These are phyloP conservation scores for Lipomyces sp. DNA, from an alignment of 805 yeast genomes.

Conservation along the genomic window DNA sequence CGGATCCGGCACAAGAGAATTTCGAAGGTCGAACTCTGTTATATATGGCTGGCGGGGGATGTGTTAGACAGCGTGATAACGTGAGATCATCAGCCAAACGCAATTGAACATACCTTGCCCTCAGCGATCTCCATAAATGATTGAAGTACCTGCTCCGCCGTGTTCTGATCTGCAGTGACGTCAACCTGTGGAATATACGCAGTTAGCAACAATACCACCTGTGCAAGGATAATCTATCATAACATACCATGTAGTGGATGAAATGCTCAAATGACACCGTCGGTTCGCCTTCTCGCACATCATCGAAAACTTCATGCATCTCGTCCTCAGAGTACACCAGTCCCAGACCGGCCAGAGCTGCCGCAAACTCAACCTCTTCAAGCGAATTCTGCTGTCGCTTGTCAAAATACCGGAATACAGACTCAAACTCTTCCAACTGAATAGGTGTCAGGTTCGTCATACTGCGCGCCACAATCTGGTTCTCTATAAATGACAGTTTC, in stretches of 20 bases:
- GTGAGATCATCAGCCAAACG: neutral
- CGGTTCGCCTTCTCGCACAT: conserved; percentile 40
- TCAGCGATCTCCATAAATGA: conserved; percentile 50
- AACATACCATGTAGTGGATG: conserved; percentile 45
- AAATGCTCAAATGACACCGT: conserved; percentile 44
- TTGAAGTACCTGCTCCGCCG: conserved; percentile 48
- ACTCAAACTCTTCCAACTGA: conserved; percentile 52
- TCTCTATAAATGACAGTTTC: conserved; percentile 51
- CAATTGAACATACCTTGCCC: conserved; percentile 42
- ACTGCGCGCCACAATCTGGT: conserved; percentile 48
- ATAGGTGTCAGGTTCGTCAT: conserved; percentile 47
- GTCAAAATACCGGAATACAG: conserved; percentile 52
- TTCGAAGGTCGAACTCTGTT: conserved; percentile 49
- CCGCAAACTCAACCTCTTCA: conserved; percentile 51
- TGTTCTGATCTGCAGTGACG: conserved; percentile 49
- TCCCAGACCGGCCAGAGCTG: conserved; percentile 52
- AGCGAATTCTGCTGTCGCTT: conserved; percentile 48
- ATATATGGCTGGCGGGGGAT: conserved; percentile 40
- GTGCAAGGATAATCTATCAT: neutral
- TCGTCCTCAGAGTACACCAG: conserved; percentile 47
- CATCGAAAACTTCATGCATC: conserved; percentile 48
- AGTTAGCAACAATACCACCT: neutral
- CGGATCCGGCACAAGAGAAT: conserved; percentile 46
- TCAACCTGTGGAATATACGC: conserved; percentile 35
- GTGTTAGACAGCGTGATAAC: neutral